Evolutionary conservation across 2,329 filamentous ascomycete species (phyloP).

Genomic region (Dichotomopilus funicola): DNA sequence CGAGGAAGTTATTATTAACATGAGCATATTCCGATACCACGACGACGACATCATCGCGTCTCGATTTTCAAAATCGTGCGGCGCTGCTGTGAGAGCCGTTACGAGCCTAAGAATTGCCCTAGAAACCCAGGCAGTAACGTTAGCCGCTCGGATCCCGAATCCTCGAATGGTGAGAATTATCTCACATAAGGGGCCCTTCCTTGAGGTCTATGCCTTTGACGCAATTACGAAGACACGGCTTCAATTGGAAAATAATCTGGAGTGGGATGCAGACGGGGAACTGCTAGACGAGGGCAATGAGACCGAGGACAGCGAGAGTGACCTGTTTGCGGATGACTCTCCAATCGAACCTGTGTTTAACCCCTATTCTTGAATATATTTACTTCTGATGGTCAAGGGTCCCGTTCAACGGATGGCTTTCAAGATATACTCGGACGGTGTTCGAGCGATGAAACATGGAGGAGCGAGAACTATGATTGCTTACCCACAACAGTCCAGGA

Average conservation of each 20-base stretch:
- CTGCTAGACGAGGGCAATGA: background rate
- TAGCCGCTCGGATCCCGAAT: background rate
- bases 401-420: too few relatives aligned
- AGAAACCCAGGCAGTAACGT: background rate
- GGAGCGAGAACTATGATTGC: background rate
- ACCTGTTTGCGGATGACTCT: background rate
- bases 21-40: constrained; percentile 1
- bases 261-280: constrained; percentile 8
- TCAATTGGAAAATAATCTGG: constrained; percentile 11
- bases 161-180: constrained; percentile 5
- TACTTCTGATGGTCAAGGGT: too few relatives aligned
- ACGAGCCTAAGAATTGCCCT: background rate
- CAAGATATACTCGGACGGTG: too few relatives aligned
- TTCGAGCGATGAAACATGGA: too few relatives aligned
- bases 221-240: constrained; percentile 4
- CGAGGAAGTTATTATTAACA: constrained; percentile 4
- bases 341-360: background rate
- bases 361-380: too few relatives aligned
- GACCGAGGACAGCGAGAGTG: background rate
- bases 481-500: background rate
- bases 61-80: background rate
- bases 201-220: constrained; percentile 2
- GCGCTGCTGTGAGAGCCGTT: background rate
- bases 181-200: constrained; percentile 1
- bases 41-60: background rate